Evolutionary conservation across 805 yeast genomes (phyloP).

Genomic region (Saccharomycopsis oosterbeekiorum): DNA sequence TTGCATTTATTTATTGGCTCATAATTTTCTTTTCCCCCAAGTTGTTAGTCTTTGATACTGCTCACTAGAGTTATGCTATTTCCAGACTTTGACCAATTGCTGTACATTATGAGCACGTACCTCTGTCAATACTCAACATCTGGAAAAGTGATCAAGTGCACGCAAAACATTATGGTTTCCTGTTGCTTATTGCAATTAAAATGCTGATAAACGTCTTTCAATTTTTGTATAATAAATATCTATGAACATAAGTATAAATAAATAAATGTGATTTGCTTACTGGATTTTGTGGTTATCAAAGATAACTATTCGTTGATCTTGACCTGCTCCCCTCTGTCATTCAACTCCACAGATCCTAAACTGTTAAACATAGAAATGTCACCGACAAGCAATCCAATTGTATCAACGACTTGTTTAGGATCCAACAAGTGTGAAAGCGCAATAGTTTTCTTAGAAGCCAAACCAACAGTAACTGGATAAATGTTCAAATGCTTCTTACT

Average conservation of each 20-base stretch:
- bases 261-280: neutral
- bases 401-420: conserved; percentile 76
- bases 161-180: no score
- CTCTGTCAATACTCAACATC: no score
- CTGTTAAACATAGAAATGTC: conserved; percentile 68
- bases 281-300: neutral
- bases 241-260: neutral
- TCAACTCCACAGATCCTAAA: conserved; percentile 65
- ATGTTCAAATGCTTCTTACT: conserved; percentile 46
- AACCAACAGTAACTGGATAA: conserved; percentile 86
- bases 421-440: conserved; percentile 82
- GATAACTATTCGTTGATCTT: conserved; percentile 28
- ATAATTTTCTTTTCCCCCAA: no score
- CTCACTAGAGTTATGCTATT: no score
- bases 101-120: no score
- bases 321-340: conserved; percentile 49
- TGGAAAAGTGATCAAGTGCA: no score
- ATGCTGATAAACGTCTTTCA: no score
- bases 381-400: conserved; percentile 73
- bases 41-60: no score
- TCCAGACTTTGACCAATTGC: no score
- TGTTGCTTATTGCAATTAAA: no score
- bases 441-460: conserved; percentile 75
- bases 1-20: no score
- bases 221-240: neutral